Base-by-base conservation (phyloP, 495 filamentous ascomycete species). In the Lasiosphaeria miniovina region DNA sequence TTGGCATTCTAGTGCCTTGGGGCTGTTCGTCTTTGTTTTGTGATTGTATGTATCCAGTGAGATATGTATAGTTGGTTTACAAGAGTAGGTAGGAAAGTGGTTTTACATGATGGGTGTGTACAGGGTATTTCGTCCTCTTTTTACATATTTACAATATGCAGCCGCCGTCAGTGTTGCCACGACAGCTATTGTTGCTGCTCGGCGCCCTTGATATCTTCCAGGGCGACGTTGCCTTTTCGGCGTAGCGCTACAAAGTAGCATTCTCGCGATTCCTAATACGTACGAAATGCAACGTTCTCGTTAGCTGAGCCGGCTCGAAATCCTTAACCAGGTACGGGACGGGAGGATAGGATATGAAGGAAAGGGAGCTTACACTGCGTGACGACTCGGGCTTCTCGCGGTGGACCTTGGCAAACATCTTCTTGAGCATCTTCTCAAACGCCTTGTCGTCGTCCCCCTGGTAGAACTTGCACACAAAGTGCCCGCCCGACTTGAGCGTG, bases 381-480 rank as follows among this genome's bases (percentile, higher is more conserved):
- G 94, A 98, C 15, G 90, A 88, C 53, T 93, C 86, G 10, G 95
- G 94, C 71, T 98, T 98, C 59, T 92, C 87, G 57, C 91, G 76
- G 64, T 89, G 80, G 15, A 98, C 93, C 60, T 83, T 88, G 14
- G 75, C 71, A 67, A 98, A 98, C 62, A 94, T 72, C 43, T 81
- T 80, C 64, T 80, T 90, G 43, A 98, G 76, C 61, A 82, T 78
- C 58, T 69, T 74, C 74, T 96, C 90, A 31, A 98, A 69, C 4
- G 75, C 77, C 73, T 88, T 90, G 68, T 97, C 92, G 65, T 96
- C 91, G 4, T 79, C 70, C 4, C 94, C 94, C 69, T 93, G 90
- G 72, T 98, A 98, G 73, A 96, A 98, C 75, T 98, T 98, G 80
- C 94, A 98, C 36, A 98, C 82, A 65, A 98, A 96, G 69, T 93